phyloP scores from a whole-genome alignment of 2,329 filamentous ascomycete genomes.

The Colletotrichum sp. region DNA sequence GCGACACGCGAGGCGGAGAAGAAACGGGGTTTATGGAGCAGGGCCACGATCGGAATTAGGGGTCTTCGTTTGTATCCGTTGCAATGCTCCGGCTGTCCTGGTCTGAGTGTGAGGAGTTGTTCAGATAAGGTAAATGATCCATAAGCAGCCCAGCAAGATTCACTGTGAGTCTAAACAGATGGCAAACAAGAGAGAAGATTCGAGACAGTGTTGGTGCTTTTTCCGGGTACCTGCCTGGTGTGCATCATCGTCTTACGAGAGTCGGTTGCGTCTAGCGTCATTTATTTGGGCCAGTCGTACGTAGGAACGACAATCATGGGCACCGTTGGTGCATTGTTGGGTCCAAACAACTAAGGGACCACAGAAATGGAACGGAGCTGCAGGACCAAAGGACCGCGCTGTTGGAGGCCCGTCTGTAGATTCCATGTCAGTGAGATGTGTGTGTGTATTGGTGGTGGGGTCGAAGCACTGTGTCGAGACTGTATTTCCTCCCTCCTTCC shows the following conservation, averaged over 20 bases:
- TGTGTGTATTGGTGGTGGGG: neutral
- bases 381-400: neutral
- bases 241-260: slow-evolving; percentile 17
- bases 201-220: neutral
- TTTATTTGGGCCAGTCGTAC: neutral
- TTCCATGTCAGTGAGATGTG: neutral
- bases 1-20: neutral
- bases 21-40: neutral
- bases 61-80: neutral
- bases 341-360: neutral
- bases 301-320: neutral
- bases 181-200: neutral
- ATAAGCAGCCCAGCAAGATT: neutral
- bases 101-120: neutral
- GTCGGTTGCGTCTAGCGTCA: slow-evolving; percentile 1
- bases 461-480: neutral
- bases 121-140: neutral
- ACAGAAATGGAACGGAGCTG: neutral
- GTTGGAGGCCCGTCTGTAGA: neutral
- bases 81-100: neutral
- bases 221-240: neutral
- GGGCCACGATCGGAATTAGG: neutral
- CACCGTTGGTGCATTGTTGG: neutral
- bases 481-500: neutral
- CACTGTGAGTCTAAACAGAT: neutral